phyloP scores from a whole-genome alignment of 2,329 filamentous ascomycete genomes.

The Erysiphe neolycopersici region DNA sequence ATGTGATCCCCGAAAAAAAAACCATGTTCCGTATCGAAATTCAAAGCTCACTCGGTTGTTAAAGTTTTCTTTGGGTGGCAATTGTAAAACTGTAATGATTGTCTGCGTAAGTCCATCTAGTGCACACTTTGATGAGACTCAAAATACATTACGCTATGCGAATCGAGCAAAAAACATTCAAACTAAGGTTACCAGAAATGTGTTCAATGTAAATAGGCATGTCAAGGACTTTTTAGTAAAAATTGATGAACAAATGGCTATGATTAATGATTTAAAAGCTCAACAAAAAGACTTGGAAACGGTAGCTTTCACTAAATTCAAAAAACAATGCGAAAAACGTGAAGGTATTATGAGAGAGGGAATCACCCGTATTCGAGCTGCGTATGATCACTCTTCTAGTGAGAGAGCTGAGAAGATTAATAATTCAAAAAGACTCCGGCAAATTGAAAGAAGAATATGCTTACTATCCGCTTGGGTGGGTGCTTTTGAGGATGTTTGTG shows the following conservation, averaged over 20 bases:
- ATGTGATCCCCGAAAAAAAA: conserved; percentile 72
- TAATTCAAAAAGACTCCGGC: conserved; percentile 57
- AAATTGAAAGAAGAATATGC: conserved; percentile 61
- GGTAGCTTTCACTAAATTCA: conserved; percentile 63
- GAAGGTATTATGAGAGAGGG: conserved; percentile 53
- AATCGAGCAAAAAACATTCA: conserved; percentile 98
- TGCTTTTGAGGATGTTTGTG: conserved; percentile 65
- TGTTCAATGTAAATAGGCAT: conserved; percentile 96
- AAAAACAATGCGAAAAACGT: conserved; percentile 69
- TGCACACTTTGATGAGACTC: conserved; percentile 90
- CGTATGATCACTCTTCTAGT: conserved; percentile 53
- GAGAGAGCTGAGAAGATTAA: conserved; percentile 58
- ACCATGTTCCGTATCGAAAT: conserved; percentile 92
- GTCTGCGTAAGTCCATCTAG: conserved; percentile 94
- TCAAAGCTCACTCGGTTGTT: conserved; percentile 87
- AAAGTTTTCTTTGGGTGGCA: conserved; percentile 91
- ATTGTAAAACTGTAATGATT: conserved; percentile 99
- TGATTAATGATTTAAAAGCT: conserved; percentile 85
- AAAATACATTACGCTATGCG: conserved; percentile 91
- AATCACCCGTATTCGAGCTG: conserved; percentile 47
- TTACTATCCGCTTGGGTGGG: conserved; percentile 81
- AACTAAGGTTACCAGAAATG: conserved; percentile 96
- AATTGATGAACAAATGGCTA: conserved; percentile 92
- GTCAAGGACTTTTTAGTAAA: conserved; percentile 98
- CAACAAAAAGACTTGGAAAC: conserved; percentile 77